phyloP scores from a whole-genome alignment of 371 early-diverging fungal genomes.

The Mortierella sp. region DNA sequence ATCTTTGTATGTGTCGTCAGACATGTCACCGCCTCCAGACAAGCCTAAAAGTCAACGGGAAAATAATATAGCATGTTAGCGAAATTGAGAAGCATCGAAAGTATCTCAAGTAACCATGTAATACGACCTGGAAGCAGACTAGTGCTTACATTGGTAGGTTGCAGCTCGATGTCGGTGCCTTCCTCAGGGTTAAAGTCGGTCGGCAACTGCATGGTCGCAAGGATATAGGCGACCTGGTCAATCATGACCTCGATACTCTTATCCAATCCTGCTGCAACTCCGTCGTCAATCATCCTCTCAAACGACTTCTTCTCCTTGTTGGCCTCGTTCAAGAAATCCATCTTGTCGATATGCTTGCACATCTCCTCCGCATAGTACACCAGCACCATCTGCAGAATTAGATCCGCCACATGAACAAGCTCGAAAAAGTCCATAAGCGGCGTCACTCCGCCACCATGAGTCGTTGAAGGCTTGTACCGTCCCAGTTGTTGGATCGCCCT shows the following conservation, averaged over 20 bases:
- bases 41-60: constrained; percentile 58
- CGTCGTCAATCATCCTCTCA: constrained; percentile 86
- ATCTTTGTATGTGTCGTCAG: constrained; percentile 82
- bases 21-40: constrained; percentile 81
- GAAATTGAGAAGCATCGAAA: too few relatives aligned
- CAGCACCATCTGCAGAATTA: constrained; percentile 90
- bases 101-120: too few relatives aligned
- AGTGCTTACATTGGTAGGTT: constrained; percentile 63
- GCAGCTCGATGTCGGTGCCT: constrained; percentile 65
- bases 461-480: constrained; percentile 63
- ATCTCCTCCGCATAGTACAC: constrained; percentile 89
- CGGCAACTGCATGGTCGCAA: constrained; percentile 73
- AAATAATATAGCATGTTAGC: not conserved
- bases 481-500: constrained; percentile 75
- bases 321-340: constrained; percentile 86
- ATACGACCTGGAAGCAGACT: too few relatives aligned
- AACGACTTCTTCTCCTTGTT: constrained; percentile 89
- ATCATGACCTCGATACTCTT: constrained; percentile 85
- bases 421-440: constrained; percentile 87
- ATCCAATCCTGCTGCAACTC: constrained; percentile 92
- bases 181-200: constrained; percentile 81
- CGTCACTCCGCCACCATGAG: constrained; percentile 61
- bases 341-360: constrained; percentile 80
- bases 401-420: constrained; percentile 89
- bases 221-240: constrained; percentile 84